Percentiles rank a stretch among this genome's conserved stretches.
These are phyloP conservation scores for Lagerstroemia speciosa DNA, from an alignment of 345 rosid genomes.

Conservation along the genomic window DNA sequence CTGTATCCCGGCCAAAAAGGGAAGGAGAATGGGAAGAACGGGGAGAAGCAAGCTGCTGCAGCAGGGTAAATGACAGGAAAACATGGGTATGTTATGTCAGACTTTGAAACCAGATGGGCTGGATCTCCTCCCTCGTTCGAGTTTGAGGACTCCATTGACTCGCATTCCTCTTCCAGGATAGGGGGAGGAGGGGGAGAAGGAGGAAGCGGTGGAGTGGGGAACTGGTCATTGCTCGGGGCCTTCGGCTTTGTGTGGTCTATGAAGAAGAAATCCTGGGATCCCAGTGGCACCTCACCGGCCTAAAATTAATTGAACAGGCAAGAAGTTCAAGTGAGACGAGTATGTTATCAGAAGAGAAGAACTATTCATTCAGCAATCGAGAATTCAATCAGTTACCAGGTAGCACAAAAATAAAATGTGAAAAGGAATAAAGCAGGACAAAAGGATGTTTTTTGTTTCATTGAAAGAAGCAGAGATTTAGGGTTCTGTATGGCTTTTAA, in stretches of 20 bases:
- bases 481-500: too few relatives aligned
- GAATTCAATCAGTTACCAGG: background rate
- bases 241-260: constrained; percentile 30
- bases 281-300: constrained; percentile 49
- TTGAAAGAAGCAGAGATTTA: too few relatives aligned
- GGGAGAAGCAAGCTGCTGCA: constrained; percentile 42
- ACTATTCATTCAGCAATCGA: background rate
- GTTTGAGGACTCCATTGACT: constrained; percentile 91
- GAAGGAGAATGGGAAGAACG: constrained; percentile 55
- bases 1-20: constrained; percentile 61
- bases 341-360: background rate
- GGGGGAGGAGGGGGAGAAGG: too few relatives aligned
- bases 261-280: constrained; percentile 44
- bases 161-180: constrained; percentile 82
- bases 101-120: constrained; percentile 19
- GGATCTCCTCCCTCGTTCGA: constrained; percentile 53
- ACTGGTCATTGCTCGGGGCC: constrained; percentile 30
- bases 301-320: too few relatives aligned
- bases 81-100: constrained; percentile 28
- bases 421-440: too few relatives aligned
- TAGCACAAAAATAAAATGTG: too few relatives aligned
- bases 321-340: too few relatives aligned
- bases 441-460: too few relatives aligned
- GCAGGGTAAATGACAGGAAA: constrained; percentile 56
- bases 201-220: constrained; percentile 31